phyloP scores from a whole-genome alignment of 805 yeast genomes.

The Grigorovia transvaalensis region DNA sequence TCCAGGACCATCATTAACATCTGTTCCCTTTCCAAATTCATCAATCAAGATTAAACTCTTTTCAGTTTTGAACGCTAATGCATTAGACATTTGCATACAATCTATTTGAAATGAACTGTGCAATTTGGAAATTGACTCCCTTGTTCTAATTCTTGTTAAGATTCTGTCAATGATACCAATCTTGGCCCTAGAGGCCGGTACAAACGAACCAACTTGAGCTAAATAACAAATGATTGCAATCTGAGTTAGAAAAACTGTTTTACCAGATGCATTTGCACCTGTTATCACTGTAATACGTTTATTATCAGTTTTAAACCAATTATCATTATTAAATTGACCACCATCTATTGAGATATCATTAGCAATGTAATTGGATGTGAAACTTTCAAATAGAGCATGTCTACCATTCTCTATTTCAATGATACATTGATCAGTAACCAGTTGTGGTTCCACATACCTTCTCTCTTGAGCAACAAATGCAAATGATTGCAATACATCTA shows the following conservation, averaged over 20 bases:
- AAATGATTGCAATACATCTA: constrained; percentile 32
- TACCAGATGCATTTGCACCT: constrained; percentile 45
- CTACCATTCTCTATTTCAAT: constrained; percentile 33
- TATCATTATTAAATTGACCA: constrained; percentile 7
- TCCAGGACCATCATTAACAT: constrained; percentile 37
- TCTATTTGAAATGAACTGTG: constrained; percentile 46
- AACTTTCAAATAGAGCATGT: constrained; percentile 38
- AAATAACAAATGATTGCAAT: constrained; percentile 39
- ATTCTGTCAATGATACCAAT: constrained; percentile 40
- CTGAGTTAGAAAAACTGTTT: constrained; percentile 41
- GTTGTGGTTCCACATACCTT: constrained; percentile 28
- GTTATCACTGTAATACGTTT: constrained; percentile 32
- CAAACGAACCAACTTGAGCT: constrained; percentile 46
- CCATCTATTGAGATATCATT: constrained; percentile 31
- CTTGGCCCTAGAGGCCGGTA: constrained; percentile 39
- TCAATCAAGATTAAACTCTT: constrained; percentile 39
- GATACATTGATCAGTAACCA: constrained; percentile 16
- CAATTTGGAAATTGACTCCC: constrained; percentile 32
- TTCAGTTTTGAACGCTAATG: constrained; percentile 31
- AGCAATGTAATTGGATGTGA: constrained; percentile 32
- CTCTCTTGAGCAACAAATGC: constrained; percentile 23
- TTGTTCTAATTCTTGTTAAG: constrained; percentile 35
- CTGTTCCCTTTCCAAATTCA: constrained; percentile 48
- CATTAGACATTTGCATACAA: constrained; percentile 34
- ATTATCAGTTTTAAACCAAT: constrained; percentile 11